phyloP scores from a whole-genome alignment of 2,329 filamentous ascomycete species.

The Chrysoporthe deuterocubensis region DNA sequence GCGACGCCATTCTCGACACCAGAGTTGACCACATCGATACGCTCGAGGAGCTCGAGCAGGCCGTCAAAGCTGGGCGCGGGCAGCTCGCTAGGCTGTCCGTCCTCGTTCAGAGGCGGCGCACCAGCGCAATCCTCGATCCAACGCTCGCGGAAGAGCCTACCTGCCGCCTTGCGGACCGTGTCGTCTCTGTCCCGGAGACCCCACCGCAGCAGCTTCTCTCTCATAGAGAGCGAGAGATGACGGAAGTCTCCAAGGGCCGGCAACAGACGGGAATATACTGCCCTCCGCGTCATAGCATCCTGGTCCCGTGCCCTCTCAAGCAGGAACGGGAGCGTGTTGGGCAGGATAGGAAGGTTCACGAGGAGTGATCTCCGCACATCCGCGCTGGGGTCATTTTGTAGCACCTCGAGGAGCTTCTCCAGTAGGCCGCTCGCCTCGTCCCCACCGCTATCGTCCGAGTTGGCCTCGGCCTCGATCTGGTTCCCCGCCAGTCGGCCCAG shows the following conservation, averaged over 20 bases:
- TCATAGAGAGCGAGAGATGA: constrained; percentile 88
- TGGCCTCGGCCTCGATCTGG: constrained; percentile 70
- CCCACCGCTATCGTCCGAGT: constrained; percentile 73
- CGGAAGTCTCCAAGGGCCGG: constrained; percentile 93
- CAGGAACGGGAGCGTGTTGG: constrained; percentile 81
- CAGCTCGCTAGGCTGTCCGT: constrained; percentile 58
- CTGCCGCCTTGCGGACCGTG: constrained; percentile 88
- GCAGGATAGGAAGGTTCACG: constrained; percentile 85
- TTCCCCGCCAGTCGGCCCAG: constrained; percentile 84
- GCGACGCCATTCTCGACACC: constrained; percentile 89
- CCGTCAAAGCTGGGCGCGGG: constrained; percentile 77
- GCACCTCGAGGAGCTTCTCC: constrained; percentile 81
- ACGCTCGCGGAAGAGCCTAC: constrained; percentile 87
- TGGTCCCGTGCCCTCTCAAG: constrained; percentile 90
- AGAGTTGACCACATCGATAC: constrained; percentile 90
- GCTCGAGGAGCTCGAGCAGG: constrained; percentile 86
- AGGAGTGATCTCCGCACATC: constrained; percentile 89
- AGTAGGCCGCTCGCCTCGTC: constrained; percentile 72
- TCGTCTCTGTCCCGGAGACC: constrained; percentile 93
- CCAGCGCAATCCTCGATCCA: constrained; percentile 97
- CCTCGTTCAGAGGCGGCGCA: constrained; percentile 61
- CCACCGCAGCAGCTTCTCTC: constrained; percentile 95
- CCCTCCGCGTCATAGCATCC: constrained; percentile 80
- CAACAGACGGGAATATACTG: constrained; percentile 84
- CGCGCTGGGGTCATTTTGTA: constrained; percentile 92